Evolutionary conservation across 257 asterid genomes (phyloP).

Genomic region (Schizonepeta tenuifolia): DNA sequence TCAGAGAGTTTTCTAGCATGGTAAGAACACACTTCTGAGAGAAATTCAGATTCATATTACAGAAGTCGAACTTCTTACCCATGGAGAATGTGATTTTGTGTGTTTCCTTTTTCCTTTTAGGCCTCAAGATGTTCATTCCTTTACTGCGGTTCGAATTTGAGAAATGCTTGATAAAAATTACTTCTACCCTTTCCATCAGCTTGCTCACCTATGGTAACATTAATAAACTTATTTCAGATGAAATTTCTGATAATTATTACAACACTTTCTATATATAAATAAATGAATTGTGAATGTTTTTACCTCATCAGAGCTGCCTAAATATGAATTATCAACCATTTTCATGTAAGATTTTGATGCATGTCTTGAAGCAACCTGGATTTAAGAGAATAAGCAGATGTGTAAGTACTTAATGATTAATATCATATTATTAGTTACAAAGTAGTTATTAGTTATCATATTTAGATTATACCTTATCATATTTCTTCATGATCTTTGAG

Average conservation of each 20-base stretch:
- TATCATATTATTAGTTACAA: too few relatives aligned
- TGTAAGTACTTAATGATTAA: too few relatives aligned
- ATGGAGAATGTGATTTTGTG: conserved; percentile 50
- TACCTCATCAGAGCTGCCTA: conserved; percentile 68
- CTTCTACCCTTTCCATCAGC: conserved; percentile 62
- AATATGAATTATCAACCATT: conserved; percentile 56
- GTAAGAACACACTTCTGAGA: conserved; percentile 6
- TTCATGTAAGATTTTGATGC: conserved; percentile 55
- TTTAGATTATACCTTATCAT: conserved; percentile 54
- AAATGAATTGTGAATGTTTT: not conserved
- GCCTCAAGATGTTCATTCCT: conserved; percentile 59
- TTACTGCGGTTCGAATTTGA: conserved; percentile 54
- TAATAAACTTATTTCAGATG: not conserved
- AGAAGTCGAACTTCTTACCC: conserved; percentile 36
- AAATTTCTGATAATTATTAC: not conserved
- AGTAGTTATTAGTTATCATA: not conserved
- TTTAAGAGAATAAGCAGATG: not conserved
- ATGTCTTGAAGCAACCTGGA: conserved; percentile 53
- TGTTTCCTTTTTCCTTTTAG: conserved; percentile 43
- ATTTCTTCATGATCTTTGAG: conserved; percentile 65
- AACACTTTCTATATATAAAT: not conserved
- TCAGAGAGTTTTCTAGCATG: not conserved
- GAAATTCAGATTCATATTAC: too few relatives aligned
- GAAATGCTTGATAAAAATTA: conserved; percentile 57
- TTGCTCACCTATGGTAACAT: conserved; percentile 43